These are phyloP conservation scores for Dichotomopilus funicola DNA, from an alignment of 2,329 filamentous ascomycete genomes.

Conservation along the genomic window DNA sequence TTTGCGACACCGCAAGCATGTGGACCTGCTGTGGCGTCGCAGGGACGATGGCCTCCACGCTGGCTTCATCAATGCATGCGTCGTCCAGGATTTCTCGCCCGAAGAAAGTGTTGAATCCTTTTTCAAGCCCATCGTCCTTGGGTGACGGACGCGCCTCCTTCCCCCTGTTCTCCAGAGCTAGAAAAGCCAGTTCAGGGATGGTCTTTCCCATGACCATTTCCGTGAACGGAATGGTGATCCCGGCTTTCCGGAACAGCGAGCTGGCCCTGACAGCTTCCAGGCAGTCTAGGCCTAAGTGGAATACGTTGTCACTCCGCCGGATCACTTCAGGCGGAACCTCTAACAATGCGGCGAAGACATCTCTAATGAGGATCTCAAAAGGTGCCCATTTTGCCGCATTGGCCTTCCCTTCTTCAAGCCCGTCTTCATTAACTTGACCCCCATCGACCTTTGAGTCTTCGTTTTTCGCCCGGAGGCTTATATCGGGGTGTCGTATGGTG, in stretches of 20 bases:
- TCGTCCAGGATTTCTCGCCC: conserved; percentile 24
- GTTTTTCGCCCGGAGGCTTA: conserved; percentile 23
- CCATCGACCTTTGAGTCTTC: background rate
- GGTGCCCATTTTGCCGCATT: conserved; percentile 29
- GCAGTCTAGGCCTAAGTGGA: conserved; percentile 82
- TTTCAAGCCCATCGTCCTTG: too few species aligned
- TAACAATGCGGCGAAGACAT: conserved; percentile 52
- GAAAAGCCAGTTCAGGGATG: conserved; percentile 54
- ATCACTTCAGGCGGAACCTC: conserved; percentile 54
- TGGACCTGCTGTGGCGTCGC: conserved; percentile 72
- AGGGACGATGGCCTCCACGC: conserved; percentile 56
- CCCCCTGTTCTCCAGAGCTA: background rate
- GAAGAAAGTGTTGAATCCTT: background rate
- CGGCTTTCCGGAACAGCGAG: conserved; percentile 58
- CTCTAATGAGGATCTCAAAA: conserved; percentile 35
- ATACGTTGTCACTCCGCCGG: conserved; percentile 57
- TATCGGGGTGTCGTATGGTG: conserved; percentile 39
- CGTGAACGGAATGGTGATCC: conserved; percentile 59
- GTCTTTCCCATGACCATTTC: conserved; percentile 63
- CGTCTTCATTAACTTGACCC: too few species aligned
- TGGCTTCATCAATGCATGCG: conserved; percentile 35
- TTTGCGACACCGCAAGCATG: conserved; percentile 72
- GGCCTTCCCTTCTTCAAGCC: too few species aligned
- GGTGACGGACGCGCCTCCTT: background rate
- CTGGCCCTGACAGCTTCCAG: conserved; percentile 85